Percentiles rank a stretch among this genome's conserved stretches.
These are phyloP conservation scores for Marchantia paleacea DNA, from an alignment of 225 moss, liverwort and hornwort species.

Conservation along the genomic window DNA sequence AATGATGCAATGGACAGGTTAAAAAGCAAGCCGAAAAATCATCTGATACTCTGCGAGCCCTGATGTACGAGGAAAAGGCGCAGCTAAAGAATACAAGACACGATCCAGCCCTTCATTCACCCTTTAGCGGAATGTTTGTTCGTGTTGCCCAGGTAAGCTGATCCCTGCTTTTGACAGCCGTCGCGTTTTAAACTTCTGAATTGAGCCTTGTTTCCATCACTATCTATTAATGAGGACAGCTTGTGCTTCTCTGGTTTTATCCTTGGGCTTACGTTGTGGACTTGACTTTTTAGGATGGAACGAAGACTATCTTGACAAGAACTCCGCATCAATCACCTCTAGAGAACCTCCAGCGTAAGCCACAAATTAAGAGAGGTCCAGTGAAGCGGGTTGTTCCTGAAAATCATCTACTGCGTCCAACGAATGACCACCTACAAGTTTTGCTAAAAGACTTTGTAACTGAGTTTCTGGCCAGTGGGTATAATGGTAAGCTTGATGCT, in stretches of 20 bases:
- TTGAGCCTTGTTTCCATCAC: background rate
- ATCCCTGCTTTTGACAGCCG: background rate
- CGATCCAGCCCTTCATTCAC: constrained; percentile 54
- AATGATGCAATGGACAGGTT: constrained; percentile 34
- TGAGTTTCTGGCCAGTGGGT: constrained; percentile 75
- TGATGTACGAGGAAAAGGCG: constrained; percentile 59
- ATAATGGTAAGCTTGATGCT: constrained; percentile 66
- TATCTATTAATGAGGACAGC: too few species aligned
- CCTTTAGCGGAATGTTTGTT: constrained; percentile 76
- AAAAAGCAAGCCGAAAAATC: constrained; percentile 40
- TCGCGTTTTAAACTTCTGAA: background rate
- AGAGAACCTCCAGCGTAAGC: constrained; percentile 69
- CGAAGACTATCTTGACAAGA: constrained; percentile 58
- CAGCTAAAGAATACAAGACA: constrained; percentile 30
- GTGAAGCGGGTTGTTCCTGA: constrained; percentile 78
- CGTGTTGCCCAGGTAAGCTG: constrained; percentile 53
- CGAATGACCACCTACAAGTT: constrained; percentile 53
- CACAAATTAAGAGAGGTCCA: constrained; percentile 81
- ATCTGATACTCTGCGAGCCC: constrained; percentile 47
- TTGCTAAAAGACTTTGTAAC: constrained; percentile 73
- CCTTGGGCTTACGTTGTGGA: background rate
- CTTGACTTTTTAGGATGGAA: constrained; percentile 61
- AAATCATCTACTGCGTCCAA: constrained; percentile 37
- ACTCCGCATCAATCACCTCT: constrained; percentile 75
- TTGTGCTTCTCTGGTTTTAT: background rate